Conservation (phyloP, 2,329 filamentous ascomycete species). For the Diaporthe velutina region DNA sequence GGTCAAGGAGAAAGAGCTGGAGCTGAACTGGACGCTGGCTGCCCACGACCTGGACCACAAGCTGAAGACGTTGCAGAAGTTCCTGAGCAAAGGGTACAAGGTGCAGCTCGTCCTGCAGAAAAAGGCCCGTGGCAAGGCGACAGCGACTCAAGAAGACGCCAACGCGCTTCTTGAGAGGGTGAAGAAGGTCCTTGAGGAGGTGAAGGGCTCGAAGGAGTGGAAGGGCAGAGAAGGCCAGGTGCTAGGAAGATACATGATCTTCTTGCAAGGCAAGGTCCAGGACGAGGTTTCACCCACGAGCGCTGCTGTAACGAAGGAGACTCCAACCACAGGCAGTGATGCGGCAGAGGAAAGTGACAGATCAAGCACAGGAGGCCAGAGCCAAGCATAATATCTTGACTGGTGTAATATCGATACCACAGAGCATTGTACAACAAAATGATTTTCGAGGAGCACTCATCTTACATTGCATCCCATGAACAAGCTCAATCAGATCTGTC, state of each 20-base stretch:
- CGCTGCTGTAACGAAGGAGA: background rate
- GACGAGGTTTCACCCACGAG: conserved; percentile 33
- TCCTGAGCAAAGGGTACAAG: conserved; percentile 79
- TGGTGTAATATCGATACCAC: background rate
- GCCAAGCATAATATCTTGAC: background rate
- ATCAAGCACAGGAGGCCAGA: background rate
- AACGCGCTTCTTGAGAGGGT: conserved; percentile 68
- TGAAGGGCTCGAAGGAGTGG: conserved; percentile 55
- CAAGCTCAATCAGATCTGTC: background rate
- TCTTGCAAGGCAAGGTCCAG: conserved; percentile 52
- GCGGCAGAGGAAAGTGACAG: background rate
- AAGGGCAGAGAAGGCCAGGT: conserved; percentile 58
- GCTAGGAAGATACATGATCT: conserved; percentile 52
- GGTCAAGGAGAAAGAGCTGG: conserved; percentile 77
- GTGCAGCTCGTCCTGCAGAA: conserved; percentile 80
- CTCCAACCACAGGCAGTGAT: background rate
- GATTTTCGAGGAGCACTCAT: background rate
- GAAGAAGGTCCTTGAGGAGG: conserved; percentile 48
- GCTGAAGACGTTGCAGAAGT: conserved; percentile 74
- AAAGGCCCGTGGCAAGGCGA: conserved; percentile 73
- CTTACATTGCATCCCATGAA: too few species aligned
- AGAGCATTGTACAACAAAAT: background rate
- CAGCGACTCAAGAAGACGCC: conserved; percentile 72
- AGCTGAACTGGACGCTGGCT: conserved; percentile 90
- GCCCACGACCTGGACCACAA: conserved; percentile 80